phyloP scores from a whole-genome alignment of 371 early-diverging fungal species.

The Dichotomocladium elegans region DNA sequence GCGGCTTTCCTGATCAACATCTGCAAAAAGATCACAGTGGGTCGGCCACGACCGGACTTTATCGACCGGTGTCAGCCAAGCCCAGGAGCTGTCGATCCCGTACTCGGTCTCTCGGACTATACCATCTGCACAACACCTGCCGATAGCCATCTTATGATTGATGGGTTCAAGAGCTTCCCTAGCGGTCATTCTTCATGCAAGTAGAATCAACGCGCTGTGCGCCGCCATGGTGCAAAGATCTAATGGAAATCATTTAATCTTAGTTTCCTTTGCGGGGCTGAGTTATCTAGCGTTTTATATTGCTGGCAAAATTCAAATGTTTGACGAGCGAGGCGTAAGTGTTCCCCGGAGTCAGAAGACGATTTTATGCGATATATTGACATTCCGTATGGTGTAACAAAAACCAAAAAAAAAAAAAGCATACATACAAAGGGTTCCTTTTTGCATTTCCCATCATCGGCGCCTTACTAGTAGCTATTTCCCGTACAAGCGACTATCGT shows the following conservation, averaged over 20 bases:
- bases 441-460: slow-evolving; percentile 59
- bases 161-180: slow-evolving; percentile 90
- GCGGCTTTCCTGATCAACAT: background rate
- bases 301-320: slow-evolving; percentile 66
- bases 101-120: slow-evolving; percentile 53
- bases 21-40: slow-evolving; percentile 51
- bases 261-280: slow-evolving; percentile 74
- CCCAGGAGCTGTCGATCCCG: slow-evolving; percentile 46
- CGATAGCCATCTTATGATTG: slow-evolving; percentile 54
- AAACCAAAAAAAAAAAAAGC: slow-evolving; percentile 16
- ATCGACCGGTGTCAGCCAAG: slow-evolving; percentile 79
- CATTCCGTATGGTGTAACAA: background rate
- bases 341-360: too few relatives aligned
- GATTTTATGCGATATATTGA: background rate
- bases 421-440: slow-evolving; percentile 64
- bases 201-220: too few relatives aligned
- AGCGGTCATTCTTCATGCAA: slow-evolving; percentile 88
- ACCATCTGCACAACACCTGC: slow-evolving; percentile 35
- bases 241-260: background rate
- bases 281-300: slow-evolving; percentile 67
- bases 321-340: slow-evolving; percentile 58
- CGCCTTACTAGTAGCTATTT: slow-evolving; percentile 65
- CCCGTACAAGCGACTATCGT: slow-evolving; percentile 73
- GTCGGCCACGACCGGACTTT: slow-evolving; percentile 90
- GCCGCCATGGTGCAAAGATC: too few relatives aligned